Evolutionary conservation across 2,329 filamentous ascomycete genomes (phyloP).

Genomic region (Penicillium sp.): DNA sequence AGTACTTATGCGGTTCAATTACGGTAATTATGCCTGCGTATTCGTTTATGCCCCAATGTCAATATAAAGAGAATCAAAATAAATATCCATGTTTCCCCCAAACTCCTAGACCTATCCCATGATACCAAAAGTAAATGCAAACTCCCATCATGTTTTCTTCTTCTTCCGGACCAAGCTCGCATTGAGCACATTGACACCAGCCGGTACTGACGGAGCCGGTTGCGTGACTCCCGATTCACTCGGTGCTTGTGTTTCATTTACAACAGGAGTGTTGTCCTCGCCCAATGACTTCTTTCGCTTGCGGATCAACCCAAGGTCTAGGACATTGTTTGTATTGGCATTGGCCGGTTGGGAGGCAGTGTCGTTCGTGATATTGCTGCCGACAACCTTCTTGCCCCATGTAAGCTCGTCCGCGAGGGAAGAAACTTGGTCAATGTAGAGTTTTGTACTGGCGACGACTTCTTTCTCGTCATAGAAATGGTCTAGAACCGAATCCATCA

Average conservation of each 20-base stretch:
- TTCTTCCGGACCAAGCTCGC: conserved; percentile 41
- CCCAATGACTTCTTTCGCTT: conserved; percentile 39
- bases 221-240: background rate
- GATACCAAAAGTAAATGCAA: background rate
- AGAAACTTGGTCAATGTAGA: conserved; percentile 44
- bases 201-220: conserved; percentile 11
- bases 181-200: conserved; percentile 40
- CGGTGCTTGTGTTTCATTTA: conserved; percentile 5
- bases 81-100: background rate
- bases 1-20: background rate
- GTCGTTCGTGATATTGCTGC: conserved; percentile 21
- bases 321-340: conserved; percentile 23
- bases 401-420: conserved; percentile 36
- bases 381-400: conserved; percentile 38
- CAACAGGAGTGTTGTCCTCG: conserved; percentile 12
- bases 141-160: conserved; percentile 35
- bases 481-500: conserved; percentile 41
- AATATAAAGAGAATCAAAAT: background rate
- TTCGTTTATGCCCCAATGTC: background rate
- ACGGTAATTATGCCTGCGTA: background rate
- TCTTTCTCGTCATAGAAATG: conserved; percentile 44
- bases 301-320: conserved; percentile 34
- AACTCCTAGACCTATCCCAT: conserved; percentile 1
- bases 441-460: conserved; percentile 39
- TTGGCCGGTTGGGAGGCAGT: conserved; percentile 7